phyloP scores from a whole-genome alignment of 441 rosid genomes.

The Croton laevigatus region DNA sequence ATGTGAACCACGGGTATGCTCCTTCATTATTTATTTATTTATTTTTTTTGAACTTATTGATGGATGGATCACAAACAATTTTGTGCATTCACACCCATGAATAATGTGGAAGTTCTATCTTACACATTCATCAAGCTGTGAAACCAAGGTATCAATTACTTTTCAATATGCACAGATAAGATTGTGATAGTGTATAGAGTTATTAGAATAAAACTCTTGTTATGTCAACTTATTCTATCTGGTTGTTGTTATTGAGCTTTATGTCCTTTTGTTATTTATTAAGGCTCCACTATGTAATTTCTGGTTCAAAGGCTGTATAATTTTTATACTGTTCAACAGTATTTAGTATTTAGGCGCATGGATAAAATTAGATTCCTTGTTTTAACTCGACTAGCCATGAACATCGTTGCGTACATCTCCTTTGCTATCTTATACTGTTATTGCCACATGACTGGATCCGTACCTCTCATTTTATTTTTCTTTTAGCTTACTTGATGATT shows the following conservation, averaged over 20 bases:
- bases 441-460: background rate
- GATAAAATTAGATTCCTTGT: too few species aligned
- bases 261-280: slow-evolving; percentile 1
- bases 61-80: slow-evolving; percentile 10
- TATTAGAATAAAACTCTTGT: background rate
- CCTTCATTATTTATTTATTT: too few species aligned
- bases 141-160: background rate
- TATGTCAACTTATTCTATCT: background rate
- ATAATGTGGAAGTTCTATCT: background rate
- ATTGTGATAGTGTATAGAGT: background rate
- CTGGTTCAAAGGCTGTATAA: slow-evolving; percentile 5
- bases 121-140: slow-evolving; percentile 13
- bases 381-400: background rate
- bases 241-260: background rate
- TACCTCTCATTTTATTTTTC: slow-evolving; percentile 14
- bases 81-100: background rate
- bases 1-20: slow-evolving; percentile 84
- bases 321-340: background rate
- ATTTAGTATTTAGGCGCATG: background rate
- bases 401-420: background rate
- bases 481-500: slow-evolving; percentile 20
- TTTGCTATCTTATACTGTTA: slow-evolving; percentile 2
- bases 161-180: background rate
- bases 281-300: background rate
- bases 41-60: slow-evolving; percentile 16